phyloP scores from a whole-genome alignment of 2,329 filamentous ascomycete species.

The Elsinoe australis region DNA sequence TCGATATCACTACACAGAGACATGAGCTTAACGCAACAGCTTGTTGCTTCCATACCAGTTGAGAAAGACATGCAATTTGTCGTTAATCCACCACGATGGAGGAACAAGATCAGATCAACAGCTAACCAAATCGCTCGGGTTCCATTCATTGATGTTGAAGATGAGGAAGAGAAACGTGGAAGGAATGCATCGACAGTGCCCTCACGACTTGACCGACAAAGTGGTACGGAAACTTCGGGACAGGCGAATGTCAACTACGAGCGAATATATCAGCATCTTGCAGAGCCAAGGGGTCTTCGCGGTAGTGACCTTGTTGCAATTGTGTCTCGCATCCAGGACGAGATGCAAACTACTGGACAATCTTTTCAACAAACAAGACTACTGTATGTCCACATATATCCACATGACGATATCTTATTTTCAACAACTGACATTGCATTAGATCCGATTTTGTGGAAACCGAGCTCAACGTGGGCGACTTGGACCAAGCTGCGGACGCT shows the following conservation, averaged over 20 bases:
- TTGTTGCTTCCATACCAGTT: slow-evolving; percentile 11
- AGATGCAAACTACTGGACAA: not conserved
- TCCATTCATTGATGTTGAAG: slow-evolving; percentile 22
- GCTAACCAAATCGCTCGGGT: slow-evolving; percentile 17
- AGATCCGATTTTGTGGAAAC: not conserved
- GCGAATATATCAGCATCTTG: slow-evolving; percentile 5
- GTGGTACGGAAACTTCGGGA: not conserved
- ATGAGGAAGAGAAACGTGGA: no score
- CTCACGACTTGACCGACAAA: no score
- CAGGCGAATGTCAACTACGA: slow-evolving; percentile 17
- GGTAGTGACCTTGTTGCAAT: not conserved
- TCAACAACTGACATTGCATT: not conserved
- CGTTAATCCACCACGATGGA: slow-evolving; percentile 24
- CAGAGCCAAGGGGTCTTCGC: slow-evolving; percentile 11
- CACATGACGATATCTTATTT: not conserved
- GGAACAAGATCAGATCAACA: slow-evolving; percentile 18
- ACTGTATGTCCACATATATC: not conserved
- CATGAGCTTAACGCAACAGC: slow-evolving; percentile 16
- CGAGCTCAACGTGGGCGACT: slow-evolving; percentile 16
- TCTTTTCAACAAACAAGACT: not conserved
- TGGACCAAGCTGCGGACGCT: slow-evolving; percentile 17
- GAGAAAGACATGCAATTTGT: not conserved
- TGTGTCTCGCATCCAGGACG: not conserved
- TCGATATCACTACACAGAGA: slow-evolving; percentile 18
- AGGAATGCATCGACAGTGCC: no score